Evolutionary conservation across 2,329 filamentous ascomycete genomes (phyloP).

Genomic region (Alternaria gansuensis): DNA sequence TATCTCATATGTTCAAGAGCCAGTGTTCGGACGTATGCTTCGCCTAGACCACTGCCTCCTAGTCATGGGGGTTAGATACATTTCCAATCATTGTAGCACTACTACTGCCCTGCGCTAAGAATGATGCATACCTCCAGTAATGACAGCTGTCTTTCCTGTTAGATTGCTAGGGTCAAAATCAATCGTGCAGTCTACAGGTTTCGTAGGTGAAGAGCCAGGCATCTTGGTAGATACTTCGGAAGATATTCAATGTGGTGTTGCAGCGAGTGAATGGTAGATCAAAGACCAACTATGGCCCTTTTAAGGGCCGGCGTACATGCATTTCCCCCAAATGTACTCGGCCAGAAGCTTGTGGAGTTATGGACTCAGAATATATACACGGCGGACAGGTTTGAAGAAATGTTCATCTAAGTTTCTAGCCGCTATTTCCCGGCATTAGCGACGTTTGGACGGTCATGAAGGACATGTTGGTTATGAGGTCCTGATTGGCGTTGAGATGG

Average conservation of each 20-base stretch:
- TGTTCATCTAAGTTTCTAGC: neutral
- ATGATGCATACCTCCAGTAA: neutral
- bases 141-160: neutral
- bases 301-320: neutral
- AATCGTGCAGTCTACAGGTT: neutral
- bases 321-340: neutral
- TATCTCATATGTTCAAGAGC: too few species aligned
- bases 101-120: neutral
- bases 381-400: neutral
- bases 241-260: neutral
- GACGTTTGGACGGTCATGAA: neutral
- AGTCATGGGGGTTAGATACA: neutral
- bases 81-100: neutral
- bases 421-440: neutral
- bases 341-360: neutral
- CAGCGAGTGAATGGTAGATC: neutral
- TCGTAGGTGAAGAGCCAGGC: slow-evolving; percentile 5
- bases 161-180: neutral
- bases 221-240: neutral
- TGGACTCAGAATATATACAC: neutral
- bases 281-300: neutral
- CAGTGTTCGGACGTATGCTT: neutral
- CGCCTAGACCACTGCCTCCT: neutral
- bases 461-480: neutral
- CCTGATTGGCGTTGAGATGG: neutral